Evolutionary conservation across 371 early-diverging fungal species (phyloP).

Genomic region (Zychaea mexicana): DNA sequence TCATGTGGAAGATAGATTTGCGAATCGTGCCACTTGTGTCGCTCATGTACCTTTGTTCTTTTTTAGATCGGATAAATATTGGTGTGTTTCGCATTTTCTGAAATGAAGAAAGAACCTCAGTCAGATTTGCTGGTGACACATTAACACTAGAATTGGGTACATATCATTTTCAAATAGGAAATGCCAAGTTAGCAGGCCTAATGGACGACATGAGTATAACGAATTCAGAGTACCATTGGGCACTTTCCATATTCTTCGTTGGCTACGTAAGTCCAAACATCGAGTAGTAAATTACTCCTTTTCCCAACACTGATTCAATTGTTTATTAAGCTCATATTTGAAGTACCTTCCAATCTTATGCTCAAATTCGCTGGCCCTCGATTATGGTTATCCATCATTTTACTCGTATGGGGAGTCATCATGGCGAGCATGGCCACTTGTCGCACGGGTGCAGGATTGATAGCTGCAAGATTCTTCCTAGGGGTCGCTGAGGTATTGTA

Average conservation of each 20-base stretch:
- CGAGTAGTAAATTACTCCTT: background rate
- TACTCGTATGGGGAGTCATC: slow-evolving; percentile 45
- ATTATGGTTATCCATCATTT: slow-evolving; percentile 71
- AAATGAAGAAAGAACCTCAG: too few relatives aligned
- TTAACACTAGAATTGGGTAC: too few relatives aligned
- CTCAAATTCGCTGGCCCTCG: slow-evolving; percentile 65
- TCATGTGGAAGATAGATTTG: slow-evolving; percentile 25
- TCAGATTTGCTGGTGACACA: too few relatives aligned
- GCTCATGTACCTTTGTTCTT: slow-evolving; percentile 52
- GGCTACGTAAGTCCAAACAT: slow-evolving; percentile 52
- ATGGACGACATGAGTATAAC: slow-evolving; percentile 40
- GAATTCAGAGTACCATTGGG: slow-evolving; percentile 52
- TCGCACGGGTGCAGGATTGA: slow-evolving; percentile 44
- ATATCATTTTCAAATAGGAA: slow-evolving; percentile 36
- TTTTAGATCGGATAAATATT: slow-evolving; percentile 57
- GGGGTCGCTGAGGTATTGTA: slow-evolving; percentile 71
- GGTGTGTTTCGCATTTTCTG: slow-evolving; percentile 21
- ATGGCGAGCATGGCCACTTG: slow-evolving; percentile 53
- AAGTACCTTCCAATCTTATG: slow-evolving; percentile 74
- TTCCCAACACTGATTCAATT: background rate
- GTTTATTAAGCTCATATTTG: slow-evolving; percentile 53
- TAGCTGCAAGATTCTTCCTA: slow-evolving; percentile 66
- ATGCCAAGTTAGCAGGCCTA: slow-evolving; percentile 64
- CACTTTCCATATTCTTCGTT: slow-evolving; percentile 65
- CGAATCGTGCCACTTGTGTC: slow-evolving; percentile 38